Base-by-base conservation (phyloP, 768 basidiomycete species). In the Rhodosporidiobolus odoratus region DNA sequence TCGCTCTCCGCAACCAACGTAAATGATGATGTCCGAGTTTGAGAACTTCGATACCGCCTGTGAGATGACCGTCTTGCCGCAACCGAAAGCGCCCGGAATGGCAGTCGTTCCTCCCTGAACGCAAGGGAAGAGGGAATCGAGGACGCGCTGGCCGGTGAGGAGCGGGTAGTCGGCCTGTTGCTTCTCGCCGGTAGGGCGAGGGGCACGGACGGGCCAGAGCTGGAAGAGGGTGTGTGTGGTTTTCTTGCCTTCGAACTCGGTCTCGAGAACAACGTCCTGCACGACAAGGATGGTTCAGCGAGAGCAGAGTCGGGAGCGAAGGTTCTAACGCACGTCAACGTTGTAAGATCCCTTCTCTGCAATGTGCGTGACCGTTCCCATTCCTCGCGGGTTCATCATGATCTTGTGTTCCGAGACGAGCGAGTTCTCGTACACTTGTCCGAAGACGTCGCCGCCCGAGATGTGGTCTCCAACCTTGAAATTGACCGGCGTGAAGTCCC, bases 21-120 rank as follows among this genome's bases (percentile, higher is more conserved):
- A 99, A 75, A 99, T 87, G 79, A 99, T 97, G 77, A 98, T 97
- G 80, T 98, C 95, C 75, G 93, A 96, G 83, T 99, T 99, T 35
- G 96, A 99, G 82, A 87, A 99, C 80, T 99, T 99, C 68, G 95
- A 97, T 74, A 98, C 83, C 27, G 95, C 95, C 75, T 97, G 91
- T 35, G 93, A 97, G 77, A 99, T 99, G 77, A 99, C 96, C 37
- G 95, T 98, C 84, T 96, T 96, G 77, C 92, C 92, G 78, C 94
- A 97, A 78, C 96, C 96, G 80, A 99, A 99, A 75, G 96, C 96
- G 74, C 96, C 96, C 32, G 96, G 96, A 81, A 98, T 99, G 69
- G 92, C 92, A 3, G 92, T 96, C 17, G 92, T 96, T 52, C 92
- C 92, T 66, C 92, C 92, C 82, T 96, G 92, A 0, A 96, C 92